Evolutionary conservation across 768 basidiomycete genomes (phyloP).

Genomic region (Mycena rosella): DNA sequence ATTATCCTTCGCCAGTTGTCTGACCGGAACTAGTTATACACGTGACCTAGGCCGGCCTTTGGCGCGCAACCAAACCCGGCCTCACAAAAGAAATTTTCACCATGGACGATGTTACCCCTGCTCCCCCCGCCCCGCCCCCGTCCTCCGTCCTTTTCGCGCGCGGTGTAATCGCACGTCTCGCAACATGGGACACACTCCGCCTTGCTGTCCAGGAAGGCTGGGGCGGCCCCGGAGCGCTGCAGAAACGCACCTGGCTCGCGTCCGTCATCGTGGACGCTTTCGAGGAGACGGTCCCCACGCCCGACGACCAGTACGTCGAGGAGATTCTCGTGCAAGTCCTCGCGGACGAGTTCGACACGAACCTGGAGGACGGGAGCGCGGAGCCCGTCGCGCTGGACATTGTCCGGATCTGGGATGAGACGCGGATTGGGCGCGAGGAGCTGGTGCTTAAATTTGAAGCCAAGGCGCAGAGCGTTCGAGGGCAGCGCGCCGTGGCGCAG

Average conservation of each 20-base stretch:
- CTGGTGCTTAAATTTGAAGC: constrained; percentile 73
- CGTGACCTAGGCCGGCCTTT: no score
- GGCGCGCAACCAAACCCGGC: no score
- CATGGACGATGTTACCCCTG: constrained; percentile 38
- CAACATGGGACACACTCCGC: constrained; percentile 87
- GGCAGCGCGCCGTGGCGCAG: constrained; percentile 66
- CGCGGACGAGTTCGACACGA: constrained; percentile 88
- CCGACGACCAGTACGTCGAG: constrained; percentile 84
- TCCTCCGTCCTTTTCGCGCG: constrained; percentile 84
- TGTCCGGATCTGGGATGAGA: constrained; percentile 74
- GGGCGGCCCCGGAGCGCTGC: constrained; percentile 80
- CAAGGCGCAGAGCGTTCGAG: constrained; percentile 67
- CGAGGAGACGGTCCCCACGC: constrained; percentile 62
- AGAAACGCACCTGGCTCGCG: constrained; percentile 90
- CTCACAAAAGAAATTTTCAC: no score
- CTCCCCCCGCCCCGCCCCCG: constrained; percentile 52
- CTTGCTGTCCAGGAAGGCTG: constrained; percentile 88
- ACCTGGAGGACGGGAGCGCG: constrained; percentile 88
- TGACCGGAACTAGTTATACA: no score
- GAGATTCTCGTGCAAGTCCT: constrained; percentile 86
- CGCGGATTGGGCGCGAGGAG: constrained; percentile 57
- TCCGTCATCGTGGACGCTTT: constrained; percentile 85
- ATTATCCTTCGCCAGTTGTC: no score
- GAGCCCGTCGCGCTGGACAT: constrained; percentile 80
- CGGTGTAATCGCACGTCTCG: constrained; percentile 85